phyloP scores from a whole-genome alignment of 2,329 filamentous ascomycete species.

The Fusarium proliferatum region DNA sequence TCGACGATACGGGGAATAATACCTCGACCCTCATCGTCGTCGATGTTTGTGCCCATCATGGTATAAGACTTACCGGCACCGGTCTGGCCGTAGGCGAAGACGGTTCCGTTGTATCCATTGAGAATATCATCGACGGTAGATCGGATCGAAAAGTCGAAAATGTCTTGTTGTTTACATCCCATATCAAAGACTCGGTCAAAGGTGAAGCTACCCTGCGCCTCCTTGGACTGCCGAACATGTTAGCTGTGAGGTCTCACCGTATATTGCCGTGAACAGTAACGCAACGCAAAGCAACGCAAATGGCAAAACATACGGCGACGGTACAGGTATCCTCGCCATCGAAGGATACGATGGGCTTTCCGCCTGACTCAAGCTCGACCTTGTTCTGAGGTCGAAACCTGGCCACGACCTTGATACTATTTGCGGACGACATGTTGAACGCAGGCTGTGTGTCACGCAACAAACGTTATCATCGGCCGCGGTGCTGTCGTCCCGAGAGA shows the following conservation, averaged over 20 bases:
- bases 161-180: slow-evolving; percentile 87
- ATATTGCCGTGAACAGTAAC: not conserved
- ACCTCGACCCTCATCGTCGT: slow-evolving; percentile 87
- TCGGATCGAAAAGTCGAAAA: slow-evolving; percentile 98
- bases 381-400: slow-evolving; percentile 98
- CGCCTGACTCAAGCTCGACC: slow-evolving; percentile 88
- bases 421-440: slow-evolving; percentile 65
- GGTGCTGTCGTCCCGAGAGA: slow-evolving; percentile 28
- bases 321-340: slow-evolving; percentile 88
- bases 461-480: slow-evolving; percentile 44
- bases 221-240: slow-evolving; percentile 73
- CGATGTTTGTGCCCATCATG: slow-evolving; percentile 86
- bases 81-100: slow-evolving; percentile 98
- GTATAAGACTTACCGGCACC: slow-evolving; percentile 99
- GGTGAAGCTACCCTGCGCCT: slow-evolving; percentile 87
- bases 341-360: slow-evolving; percentile 91
- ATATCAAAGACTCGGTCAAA: slow-evolving; percentile 99
- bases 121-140: slow-evolving; percentile 97
- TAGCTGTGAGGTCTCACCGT: slow-evolving; percentile 31
- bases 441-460: slow-evolving; percentile 37
- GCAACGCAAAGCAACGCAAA: not conserved
- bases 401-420: slow-evolving; percentile 89
- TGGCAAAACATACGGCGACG: slow-evolving; percentile 74
- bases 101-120: slow-evolving; percentile 98
- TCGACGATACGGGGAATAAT: slow-evolving; percentile 97